A percentile compares a stretch with the other conserved stretches of the same genome.
Conservation (phyloP, 2,329 filamentous ascomycete genomes). For the Mycogone perniciosa region DNA sequence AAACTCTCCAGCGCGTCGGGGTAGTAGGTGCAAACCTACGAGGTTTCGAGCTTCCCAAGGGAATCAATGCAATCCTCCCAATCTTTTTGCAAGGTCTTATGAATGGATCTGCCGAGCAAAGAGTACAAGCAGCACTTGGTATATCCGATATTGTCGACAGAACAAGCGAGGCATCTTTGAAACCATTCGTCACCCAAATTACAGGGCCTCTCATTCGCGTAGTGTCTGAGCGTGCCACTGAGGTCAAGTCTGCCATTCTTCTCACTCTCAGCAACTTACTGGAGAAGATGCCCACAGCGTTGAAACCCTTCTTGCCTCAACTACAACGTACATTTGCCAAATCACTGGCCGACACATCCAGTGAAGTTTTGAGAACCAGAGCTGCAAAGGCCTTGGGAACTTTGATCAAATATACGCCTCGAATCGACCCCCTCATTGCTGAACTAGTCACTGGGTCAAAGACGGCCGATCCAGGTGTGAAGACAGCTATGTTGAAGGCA, state of each 20-base stretch:
- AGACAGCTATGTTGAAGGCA: constrained; percentile 93
- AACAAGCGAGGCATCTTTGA: constrained; percentile 78
- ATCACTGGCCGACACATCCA: constrained; percentile 86
- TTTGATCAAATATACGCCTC: constrained; percentile 88
- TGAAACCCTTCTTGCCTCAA: constrained; percentile 96
- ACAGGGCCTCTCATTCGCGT: constrained; percentile 97
- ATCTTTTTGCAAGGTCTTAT: constrained; percentile 97
- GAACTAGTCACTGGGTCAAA: constrained; percentile 95
- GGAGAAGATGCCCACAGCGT: constrained; percentile 90
- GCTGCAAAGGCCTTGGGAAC: constrained; percentile 93
- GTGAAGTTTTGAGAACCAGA: constrained; percentile 77
- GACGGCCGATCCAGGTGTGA: constrained; percentile 76
- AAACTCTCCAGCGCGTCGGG: constrained; percentile 81
- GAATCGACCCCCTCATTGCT: constrained; percentile 86
- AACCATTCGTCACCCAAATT: constrained; percentile 94
- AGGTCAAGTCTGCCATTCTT: constrained; percentile 92
- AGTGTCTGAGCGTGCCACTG: constrained; percentile 90
- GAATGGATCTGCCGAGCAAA: constrained; percentile 89
- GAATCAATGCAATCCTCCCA: constrained; percentile 90
- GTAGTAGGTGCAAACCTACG: constrained; percentile 77
- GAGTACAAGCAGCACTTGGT: constrained; percentile 83
- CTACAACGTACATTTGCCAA: constrained; percentile 96
- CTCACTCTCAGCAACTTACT: constrained; percentile 90
- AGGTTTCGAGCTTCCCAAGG: constrained; percentile 89
- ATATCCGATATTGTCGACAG: constrained; percentile 95